Base-by-base conservation (phyloP, 169 alveolate genomes). In the Pseudocohnilembus persalinus region DNA sequence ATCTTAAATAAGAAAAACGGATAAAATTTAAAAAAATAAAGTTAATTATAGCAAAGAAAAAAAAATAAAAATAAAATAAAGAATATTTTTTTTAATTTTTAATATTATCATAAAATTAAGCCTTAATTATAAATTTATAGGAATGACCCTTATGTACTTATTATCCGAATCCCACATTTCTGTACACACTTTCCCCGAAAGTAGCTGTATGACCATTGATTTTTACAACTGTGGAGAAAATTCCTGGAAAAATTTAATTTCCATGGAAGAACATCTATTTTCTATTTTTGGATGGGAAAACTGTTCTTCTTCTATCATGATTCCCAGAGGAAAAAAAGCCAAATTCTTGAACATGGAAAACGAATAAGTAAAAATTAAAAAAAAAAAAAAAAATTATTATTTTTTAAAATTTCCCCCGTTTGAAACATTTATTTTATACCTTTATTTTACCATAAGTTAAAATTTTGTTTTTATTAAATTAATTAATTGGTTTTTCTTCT, bases 141-240 rank as follows among this genome's bases (percentile, higher is more conserved):
- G 83, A n/a, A 32, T 82, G 29, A 68, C 88, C n/a, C 65, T 82
- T 49, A 65, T 82, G 35, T 82, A 68, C 88, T 75, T 82, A 75
- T 75, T 82, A 49, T 68, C 82, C 73, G 88, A 82, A 73, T 74
- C 83, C 34, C 88, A 82, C 63, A 73, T 82, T 35, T 31, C 75
- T 73, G 32, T 82, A 33, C 88, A 82, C 73, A 68, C 88, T 16
- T 82, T 77, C 80, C 88, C 88, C 31, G 81, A 33, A 11, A 68
- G 31, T 49, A 82, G 73, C 31, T 82, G 83, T 73, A 35, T 64
- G 29, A 73, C 88, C 0, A 49, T 82, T 31, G 88, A 82, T 31
- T 82, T 82, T 83, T 82, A 82, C 74, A 65, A 82, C 72, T 82
- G 88, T 33, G 88, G 88, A 31, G 26, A 65, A 73, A 65, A 73